A percentile compares a stretch with the other conserved stretches of the same genome.
Evolutionary conservation across 306 rosid species (phyloP).

Genomic region (Glycine latifolia): DNA sequence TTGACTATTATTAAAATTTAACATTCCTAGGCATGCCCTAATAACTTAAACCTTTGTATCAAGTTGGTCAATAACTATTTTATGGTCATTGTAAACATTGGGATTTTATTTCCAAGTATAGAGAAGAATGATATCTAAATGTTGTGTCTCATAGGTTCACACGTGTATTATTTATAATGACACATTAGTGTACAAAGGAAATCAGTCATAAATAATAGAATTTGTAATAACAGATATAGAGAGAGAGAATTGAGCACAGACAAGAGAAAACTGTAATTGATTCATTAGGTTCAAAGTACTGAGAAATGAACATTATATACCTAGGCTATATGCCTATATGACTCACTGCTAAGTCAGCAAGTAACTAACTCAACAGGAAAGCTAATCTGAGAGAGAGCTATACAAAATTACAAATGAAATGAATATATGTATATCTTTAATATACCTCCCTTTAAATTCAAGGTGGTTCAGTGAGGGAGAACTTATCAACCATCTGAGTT

Average conservation of each 20-base stretch:
- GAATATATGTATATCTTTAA: no score
- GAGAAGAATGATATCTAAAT: not conserved
- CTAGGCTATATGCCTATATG: no score
- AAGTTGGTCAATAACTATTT: not conserved
- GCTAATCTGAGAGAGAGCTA: no score
- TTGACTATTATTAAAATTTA: constrained; percentile 18
- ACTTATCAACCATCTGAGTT: no score
- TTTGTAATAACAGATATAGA: not conserved
- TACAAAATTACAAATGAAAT: no score
- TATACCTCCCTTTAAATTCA: no score
- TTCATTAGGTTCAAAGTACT: not conserved
- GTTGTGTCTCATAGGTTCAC: not conserved
- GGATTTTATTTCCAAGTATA: not conserved
- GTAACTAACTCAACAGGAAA: no score
- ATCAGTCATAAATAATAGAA: not conserved
- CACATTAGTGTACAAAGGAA: not conserved
- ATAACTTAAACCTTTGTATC: not conserved
- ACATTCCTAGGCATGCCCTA: not conserved
- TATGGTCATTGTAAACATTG: constrained; percentile 1
- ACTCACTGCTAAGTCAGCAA: no score
- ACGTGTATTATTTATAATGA: not conserved
- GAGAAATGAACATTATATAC: no score
- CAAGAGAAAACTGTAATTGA: no score
- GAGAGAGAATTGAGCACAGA: not conserved
- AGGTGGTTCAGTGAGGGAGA: no score